phyloP scores from a whole-genome alignment of 2,329 filamentous ascomycete species.

The Sclerotinia sclerotiorum region DNA sequence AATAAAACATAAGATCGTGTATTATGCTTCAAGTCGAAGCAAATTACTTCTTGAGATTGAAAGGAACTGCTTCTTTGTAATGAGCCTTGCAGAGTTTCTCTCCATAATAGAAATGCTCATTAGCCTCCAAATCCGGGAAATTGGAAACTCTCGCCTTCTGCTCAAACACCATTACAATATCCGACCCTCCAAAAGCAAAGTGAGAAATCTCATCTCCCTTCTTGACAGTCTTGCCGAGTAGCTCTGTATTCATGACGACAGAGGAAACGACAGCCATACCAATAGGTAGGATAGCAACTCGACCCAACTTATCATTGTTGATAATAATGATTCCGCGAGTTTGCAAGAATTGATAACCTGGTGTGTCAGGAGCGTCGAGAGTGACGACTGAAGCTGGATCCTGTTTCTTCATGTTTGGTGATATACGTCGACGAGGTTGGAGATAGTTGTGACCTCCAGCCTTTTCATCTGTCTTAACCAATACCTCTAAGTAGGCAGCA shows the following conservation, averaged over 20 bases:
- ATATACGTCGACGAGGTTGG: constrained; percentile 22
- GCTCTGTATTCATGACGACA: constrained; percentile 39
- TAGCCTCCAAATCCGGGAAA: constrained; percentile 13
- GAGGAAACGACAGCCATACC: constrained; percentile 49
- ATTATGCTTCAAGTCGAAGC: not conserved
- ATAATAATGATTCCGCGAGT: constrained; percentile 45
- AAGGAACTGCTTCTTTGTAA: not conserved
- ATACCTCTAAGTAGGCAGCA: constrained; percentile 43
- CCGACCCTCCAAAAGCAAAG: constrained; percentile 48
- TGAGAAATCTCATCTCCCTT: constrained; percentile 47
- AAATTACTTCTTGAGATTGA: not conserved
- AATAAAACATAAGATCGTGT: not conserved
- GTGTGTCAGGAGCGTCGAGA: constrained; percentile 40
- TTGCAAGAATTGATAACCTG: constrained; percentile 46
- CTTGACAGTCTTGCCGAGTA: constrained; percentile 29
- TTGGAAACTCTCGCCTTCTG: constrained; percentile 17
- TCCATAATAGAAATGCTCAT: constrained; percentile 21
- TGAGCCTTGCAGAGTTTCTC: constrained; percentile 17
- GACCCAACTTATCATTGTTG: constrained; percentile 40
- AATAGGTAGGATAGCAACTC: constrained; percentile 46
- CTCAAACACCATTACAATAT: constrained; percentile 45
- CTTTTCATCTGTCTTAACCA: constrained; percentile 23
- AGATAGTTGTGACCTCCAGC: constrained; percentile 16
- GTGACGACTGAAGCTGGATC: not conserved
- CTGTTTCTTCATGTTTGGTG: constrained; percentile 9